Conservation (phyloP, 768 basidiomycete species). For the Mycena vitilis region DNA sequence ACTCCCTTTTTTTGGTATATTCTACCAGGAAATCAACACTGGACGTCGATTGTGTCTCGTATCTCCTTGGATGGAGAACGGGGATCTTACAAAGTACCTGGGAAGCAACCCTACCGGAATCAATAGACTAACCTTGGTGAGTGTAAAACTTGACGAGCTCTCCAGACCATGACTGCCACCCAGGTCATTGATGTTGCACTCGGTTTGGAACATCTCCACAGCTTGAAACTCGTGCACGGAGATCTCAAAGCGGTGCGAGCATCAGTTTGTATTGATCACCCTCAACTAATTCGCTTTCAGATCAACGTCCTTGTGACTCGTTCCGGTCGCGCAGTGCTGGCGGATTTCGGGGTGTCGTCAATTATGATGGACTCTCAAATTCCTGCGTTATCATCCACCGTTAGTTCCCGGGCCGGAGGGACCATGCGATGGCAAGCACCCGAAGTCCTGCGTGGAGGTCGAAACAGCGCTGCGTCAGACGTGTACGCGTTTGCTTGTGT, state of each 20-base stretch:
- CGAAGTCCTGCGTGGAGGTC: conserved; percentile 37
- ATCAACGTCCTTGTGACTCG: conserved; percentile 40
- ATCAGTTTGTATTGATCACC: conserved; percentile 17
- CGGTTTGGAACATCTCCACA: conserved; percentile 45
- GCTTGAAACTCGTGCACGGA: conserved; percentile 41
- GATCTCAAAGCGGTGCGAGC: conserved; percentile 43
- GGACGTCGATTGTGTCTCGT: conserved; percentile 43
- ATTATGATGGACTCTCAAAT: conserved; percentile 34
- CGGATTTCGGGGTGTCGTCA: conserved; percentile 43
- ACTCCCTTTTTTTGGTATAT: conserved; percentile 44
- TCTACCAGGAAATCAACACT: conserved; percentile 28
- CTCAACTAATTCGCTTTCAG: conserved; percentile 23
- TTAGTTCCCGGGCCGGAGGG: conserved; percentile 29
- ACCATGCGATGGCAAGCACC: conserved; percentile 42
- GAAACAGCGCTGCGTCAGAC: conserved; percentile 37
- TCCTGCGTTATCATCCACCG: conserved; percentile 30
- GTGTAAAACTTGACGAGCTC: conserved; percentile 9
- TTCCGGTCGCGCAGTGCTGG: conserved; percentile 38
- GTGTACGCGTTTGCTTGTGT: conserved; percentile 44
- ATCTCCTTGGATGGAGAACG: conserved; percentile 53
- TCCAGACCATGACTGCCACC: background rate
- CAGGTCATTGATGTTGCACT: conserved; percentile 39
- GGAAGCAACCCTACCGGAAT: conserved; percentile 30
- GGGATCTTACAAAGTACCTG: conserved; percentile 45
- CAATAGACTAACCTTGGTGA: conserved; percentile 45